Base-by-base conservation (phyloP, 1,139 yeast species). In the Taphrina communis region DNA sequence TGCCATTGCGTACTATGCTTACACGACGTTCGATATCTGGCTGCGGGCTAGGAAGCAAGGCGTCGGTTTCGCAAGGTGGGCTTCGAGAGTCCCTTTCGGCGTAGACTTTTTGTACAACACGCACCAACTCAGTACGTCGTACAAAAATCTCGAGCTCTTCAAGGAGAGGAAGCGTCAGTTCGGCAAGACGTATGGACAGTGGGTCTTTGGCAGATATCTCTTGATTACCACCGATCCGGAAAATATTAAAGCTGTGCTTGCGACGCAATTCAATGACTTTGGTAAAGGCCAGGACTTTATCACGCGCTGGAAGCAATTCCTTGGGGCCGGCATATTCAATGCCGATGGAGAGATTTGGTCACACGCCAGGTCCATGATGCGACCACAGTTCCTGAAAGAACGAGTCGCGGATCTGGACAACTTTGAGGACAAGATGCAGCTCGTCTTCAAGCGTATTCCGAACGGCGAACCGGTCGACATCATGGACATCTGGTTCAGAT, bases 271-370 rank as follows among this genome's bases (percentile, higher is more conserved):
- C 75, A 80, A 79, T 72, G 87, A 85, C 71, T 85, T 83, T 75
- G 80, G 68, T 36, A 65, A 81, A n/a, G 80, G 85, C 57, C 88
- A 88, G 2, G 48, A 42, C 55, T 57, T 65, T 25, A 44, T 42
- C 14, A 14, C 14, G 19, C 46, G 44, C 17, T 57, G 55, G 56
- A 39, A 38, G 12, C 84, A 85, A 6, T 76, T 84, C 39, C 77
- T 85, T 61, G 88, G 88, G 7, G 84, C 83, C 69, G 88, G 88
- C 2, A 85, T 85, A 70, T 85, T 85, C 77, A 84, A 87, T 1
- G 78, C 84, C 52, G 85, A 84, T 70, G 86, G 85, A 11, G 81
- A 78, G 52, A 86, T 84, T 4, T 85, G 88, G 88, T 83, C 84
- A 73, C 86, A 84, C 74, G 81, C 86, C 36, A 78, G 88, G 66